phyloP scores from a whole-genome alignment of 2,329 filamentous ascomycete genomes.

The Anthostomella pinea region DNA sequence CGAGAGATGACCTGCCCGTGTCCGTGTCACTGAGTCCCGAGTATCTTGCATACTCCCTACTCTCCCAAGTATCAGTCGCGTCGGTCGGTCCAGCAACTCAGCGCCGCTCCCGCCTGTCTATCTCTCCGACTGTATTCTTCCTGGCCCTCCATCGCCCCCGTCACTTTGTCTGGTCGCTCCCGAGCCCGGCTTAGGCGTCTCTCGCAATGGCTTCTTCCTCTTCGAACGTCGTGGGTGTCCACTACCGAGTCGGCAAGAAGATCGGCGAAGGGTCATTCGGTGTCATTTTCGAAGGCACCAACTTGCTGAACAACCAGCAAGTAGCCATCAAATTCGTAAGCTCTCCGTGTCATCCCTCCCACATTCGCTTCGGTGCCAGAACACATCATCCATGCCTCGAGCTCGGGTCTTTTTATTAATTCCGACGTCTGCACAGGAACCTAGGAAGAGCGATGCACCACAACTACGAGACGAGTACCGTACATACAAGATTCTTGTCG shows the following conservation, averaged over 20 bases:
- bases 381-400: too few relatives aligned
- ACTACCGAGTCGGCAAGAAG: conserved; percentile 99
- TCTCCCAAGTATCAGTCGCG: conserved; percentile 8
- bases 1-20: conserved; percentile 27
- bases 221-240: conserved; percentile 96
- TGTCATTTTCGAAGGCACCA: conserved; percentile 98
- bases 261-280: conserved; percentile 98
- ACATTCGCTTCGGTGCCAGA: too few relatives aligned
- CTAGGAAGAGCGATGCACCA: conserved; percentile 95
- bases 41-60: conserved; percentile 29
- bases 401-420: too few relatives aligned
- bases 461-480: conserved; percentile 97
- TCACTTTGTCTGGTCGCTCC: conserved; percentile 5
- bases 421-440: conserved; percentile 63
- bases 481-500: conserved; percentile 98
- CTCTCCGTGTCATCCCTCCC: conserved; percentile 29
- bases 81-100: conserved; percentile 8
- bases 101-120: conserved; percentile 14
- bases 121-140: too few relatives aligned
- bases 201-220: conserved; percentile 76
- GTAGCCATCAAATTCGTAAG: conserved; percentile 98
- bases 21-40: conserved; percentile 22
- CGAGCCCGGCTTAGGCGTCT: conserved; percentile 7
- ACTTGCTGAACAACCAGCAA: conserved; percentile 97
- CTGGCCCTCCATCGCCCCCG: conserved; percentile 10